These are phyloP conservation scores for Veloboletus limbatus DNA, from an alignment of 1,284 basidiomycete genomes.

Conservation along the genomic window DNA sequence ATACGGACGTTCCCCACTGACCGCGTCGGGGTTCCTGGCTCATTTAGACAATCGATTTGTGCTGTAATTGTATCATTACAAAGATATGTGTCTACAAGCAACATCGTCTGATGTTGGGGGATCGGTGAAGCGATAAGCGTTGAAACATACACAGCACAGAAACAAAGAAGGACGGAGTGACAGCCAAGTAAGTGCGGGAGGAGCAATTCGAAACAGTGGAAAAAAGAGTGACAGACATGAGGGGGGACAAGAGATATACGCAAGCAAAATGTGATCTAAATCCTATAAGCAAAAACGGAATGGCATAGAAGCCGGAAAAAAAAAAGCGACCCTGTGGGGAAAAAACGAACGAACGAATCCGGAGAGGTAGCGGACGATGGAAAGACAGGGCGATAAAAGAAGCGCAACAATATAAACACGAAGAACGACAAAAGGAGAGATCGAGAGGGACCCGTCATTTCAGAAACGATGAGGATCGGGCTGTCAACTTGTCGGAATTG, in stretches of 20 bases:
- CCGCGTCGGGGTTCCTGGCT: not conserved
- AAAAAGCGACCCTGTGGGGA: not conserved
- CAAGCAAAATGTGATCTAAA: slow-evolving; percentile 7
- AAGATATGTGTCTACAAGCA: slow-evolving; percentile 2
- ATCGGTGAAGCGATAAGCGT: not conserved
- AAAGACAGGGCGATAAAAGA: slow-evolving; percentile 17
- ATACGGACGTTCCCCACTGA: slow-evolving; percentile 14
- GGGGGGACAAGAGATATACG: not conserved
- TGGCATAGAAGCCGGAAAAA: slow-evolving; percentile 4
- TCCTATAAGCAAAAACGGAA: slow-evolving; percentile 4
- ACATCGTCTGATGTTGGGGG: not conserved
- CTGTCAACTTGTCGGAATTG: not conserved
- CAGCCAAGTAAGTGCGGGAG: not conserved
- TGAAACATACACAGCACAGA: slow-evolving; percentile 11
- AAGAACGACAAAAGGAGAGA: slow-evolving; percentile 5
- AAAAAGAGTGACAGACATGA: slow-evolving; percentile 12
- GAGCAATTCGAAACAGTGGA: no score
- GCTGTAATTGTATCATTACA: slow-evolving; percentile 24
- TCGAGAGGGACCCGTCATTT: not conserved
- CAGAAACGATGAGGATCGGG: slow-evolving; percentile 11
- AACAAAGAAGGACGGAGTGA: slow-evolving; percentile 1
- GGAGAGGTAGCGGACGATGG: not conserved
- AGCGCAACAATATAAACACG: slow-evolving; percentile 15
- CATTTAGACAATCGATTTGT: slow-evolving; percentile 13
- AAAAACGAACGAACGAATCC: slow-evolving; percentile 10